Evolutionary conservation across 78 protist genomes (phyloP), one percentile per base, ranked within the genome.

Genomic region (Polysphondylium violaceum): DNA sequence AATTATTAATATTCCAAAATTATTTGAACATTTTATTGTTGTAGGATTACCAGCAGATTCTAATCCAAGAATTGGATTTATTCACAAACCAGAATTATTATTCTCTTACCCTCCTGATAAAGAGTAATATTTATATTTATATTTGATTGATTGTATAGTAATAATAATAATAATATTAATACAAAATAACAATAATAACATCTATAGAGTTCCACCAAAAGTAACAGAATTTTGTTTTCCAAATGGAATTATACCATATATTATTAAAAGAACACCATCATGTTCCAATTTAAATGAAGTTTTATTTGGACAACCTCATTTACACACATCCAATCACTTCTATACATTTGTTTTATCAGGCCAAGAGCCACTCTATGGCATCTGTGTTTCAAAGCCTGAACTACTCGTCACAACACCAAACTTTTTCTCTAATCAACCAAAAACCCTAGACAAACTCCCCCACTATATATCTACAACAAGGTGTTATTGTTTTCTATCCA

Each of bases 201-300:
- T 12, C 4, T 53, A 23, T 29, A 76, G 87, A 38, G 73, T 51
- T 43, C 90, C 90, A 83, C 90, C 90, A 33, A 83, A 83, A 31
- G 75, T 69, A 53, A 43, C 43, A 47, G 90, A 83, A 43, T 83
- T 83, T 74, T 83, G 90, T 50, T 83, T 83, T 43, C 90, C 90
- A 55, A 83, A 69, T 83, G 90, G 90, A 23, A 83, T 83, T 17
- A n/a, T 74, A 41, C 69, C 88, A n/a, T 58, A 27, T 27, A 0
- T 61, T 23, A 64, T 83, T 29, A 83, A 83, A 14, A 50, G 90
- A 44, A 83, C 90, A 36, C 90, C 90, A 53, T 53, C 69, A 29
- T 68, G 76, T 31, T 69, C 78, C 4, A 53, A 56, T 67, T 58
- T 83, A 14, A 67, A 83, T 69, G 90, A 83, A 36, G 25, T 83